Base-by-base conservation (phyloP, 129 eudicot species). In the Pittosporum tobira region DNA sequence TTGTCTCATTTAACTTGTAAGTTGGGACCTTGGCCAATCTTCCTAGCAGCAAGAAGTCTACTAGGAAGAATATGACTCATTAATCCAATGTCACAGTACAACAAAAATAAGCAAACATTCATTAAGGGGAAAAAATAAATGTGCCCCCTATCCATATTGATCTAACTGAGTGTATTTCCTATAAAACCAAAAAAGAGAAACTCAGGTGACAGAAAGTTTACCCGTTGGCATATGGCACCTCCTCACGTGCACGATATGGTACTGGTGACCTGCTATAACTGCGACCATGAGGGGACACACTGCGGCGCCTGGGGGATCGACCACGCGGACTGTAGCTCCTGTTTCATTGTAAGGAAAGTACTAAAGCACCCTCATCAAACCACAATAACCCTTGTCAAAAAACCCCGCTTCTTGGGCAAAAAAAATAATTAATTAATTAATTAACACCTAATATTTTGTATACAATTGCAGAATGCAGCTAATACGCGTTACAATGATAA, bases 281-380 rank as follows among this genome's bases (percentile, higher is more conserved):
- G 62, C 76, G 81, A 29, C 77, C 84, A 50, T 85, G 95, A 2
- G 96, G 94, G 18, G 95, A 86, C 61, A 77, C 49, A 51, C 98
- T 91, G 47, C 95, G 87, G 25, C 95, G 98, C 10, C 83, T 72
- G 4, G 99, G 96, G 19, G 99, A 91, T 15, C 90, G 82, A 13
- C 68, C 99, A 74, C 88, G 99, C 28, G 99, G 99, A 71, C 96
- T 91, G 71, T 80, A 78, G 59, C 98, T 91, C 95, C 98, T 86
- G 77, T 37, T 50, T 34, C 34, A 43, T 63, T 15, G 15, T n/a
- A 7, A 22, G 54, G 18, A 52, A 25, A 29, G 21, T 11, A 25
- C 5, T 21, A 46, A 31, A 45, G 8, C 19, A 59, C 22, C 15
- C 15, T 9, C 2, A 42, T 40, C 50, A 0, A 59, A 12, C n/a